These are phyloP conservation scores for Chrysophaeum taylorii DNA, from an alignment of 352 stramenopile genomes.

Conservation along the genomic window DNA sequence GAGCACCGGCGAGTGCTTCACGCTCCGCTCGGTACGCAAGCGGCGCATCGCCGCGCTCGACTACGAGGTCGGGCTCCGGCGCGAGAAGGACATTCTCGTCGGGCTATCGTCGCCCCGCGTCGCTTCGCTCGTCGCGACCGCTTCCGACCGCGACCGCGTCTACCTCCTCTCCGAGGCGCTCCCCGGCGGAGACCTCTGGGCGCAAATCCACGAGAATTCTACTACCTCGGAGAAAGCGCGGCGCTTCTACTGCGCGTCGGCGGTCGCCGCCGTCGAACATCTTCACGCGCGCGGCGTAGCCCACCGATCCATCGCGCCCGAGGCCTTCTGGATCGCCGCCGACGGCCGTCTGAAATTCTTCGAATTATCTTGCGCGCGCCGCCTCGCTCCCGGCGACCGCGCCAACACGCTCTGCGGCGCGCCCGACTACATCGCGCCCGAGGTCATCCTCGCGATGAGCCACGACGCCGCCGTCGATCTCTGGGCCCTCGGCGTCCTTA, in stretches of 20 bases:
- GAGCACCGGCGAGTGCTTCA: not conserved
- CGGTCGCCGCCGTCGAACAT: conserved; percentile 51
- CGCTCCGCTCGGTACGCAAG: not conserved
- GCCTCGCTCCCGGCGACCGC: conserved; percentile 17
- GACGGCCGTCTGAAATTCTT: conserved; percentile 30
- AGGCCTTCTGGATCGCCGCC: conserved; percentile 22
- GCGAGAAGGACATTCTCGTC: not conserved
- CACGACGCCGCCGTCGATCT: conserved; percentile 47
- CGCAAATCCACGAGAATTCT: conserved; percentile 56
- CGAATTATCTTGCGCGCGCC: conserved; percentile 39
- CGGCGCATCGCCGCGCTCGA: too few relatives aligned
- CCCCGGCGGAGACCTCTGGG: conserved; percentile 78
- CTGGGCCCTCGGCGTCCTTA: conserved; percentile 36
- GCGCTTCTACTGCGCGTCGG: conserved; percentile 34
- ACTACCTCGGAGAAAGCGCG: not conserved
- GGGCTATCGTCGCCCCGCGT: not conserved
- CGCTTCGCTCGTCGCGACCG: not conserved
- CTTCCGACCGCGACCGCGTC: not conserved
- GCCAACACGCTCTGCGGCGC: conserved; percentile 62
- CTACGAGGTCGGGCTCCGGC: not conserved
- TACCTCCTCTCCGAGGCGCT: conserved; percentile 88
- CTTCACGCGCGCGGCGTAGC: conserved; percentile 45
- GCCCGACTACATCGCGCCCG: conserved; percentile 70
- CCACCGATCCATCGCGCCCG: conserved; percentile 23
- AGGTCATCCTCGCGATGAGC: conserved; percentile 65